Evolutionary conservation across 768 basidiomycete species (phyloP).

Genomic region (Xerocomellus dryophilus): DNA sequence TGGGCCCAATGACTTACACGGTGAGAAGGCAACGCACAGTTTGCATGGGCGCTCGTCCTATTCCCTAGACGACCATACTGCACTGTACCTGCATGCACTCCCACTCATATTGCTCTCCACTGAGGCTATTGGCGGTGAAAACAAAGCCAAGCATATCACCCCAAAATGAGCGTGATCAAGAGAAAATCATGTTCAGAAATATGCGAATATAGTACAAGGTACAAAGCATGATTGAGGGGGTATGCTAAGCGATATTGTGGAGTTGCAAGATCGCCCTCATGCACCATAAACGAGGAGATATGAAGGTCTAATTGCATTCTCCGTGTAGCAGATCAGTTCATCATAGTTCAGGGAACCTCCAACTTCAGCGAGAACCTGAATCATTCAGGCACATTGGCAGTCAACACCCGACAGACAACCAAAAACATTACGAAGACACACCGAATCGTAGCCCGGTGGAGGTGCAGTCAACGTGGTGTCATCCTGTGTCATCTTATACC

Average conservation of each 20-base stretch:
- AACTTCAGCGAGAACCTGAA: conserved; percentile 62
- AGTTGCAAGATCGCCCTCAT: conserved; percentile 1
- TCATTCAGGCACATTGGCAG: background rate
- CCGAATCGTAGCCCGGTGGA: conserved; percentile 65
- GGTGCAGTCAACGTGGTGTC: conserved; percentile 53
- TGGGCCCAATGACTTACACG: too few species aligned
- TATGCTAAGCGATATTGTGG: background rate
- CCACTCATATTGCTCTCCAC: conserved; percentile 28
- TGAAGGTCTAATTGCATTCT: conserved; percentile 70
- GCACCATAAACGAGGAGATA: conserved; percentile 69
- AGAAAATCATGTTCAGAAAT: background rate
- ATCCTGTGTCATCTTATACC: conserved; percentile 62
- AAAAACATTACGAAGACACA: conserved; percentile 30
- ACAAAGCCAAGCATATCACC: background rate
- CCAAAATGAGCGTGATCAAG: background rate
- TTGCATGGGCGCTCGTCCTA: conserved; percentile 25
- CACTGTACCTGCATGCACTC: conserved; percentile 24
- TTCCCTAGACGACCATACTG: conserved; percentile 35
- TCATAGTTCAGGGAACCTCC: conserved; percentile 69
- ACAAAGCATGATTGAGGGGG: conserved; percentile 6
- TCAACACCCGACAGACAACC: background rate
- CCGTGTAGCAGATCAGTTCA: conserved; percentile 65
- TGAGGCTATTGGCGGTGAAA: background rate
- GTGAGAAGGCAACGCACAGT: too few species aligned
- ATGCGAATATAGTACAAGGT: background rate